Conservation (phyloP, 169 alveolate species). For the Cytauxzoon felis region DNA sequence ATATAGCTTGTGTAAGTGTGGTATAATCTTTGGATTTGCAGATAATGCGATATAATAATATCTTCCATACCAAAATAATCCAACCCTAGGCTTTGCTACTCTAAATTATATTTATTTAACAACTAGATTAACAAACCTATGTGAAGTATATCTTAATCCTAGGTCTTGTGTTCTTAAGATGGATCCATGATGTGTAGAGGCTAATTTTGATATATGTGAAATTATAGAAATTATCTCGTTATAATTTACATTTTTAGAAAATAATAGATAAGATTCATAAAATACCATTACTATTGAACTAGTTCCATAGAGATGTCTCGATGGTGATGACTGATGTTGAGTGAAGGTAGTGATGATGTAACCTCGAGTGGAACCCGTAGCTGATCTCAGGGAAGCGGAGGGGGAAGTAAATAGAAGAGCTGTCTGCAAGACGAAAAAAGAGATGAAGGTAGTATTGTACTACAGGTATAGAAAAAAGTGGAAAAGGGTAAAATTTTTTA, state of each 20-base stretch:
- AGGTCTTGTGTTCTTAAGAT: constrained; percentile 63
- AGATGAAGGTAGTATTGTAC: too few species aligned
- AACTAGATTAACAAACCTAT: constrained; percentile 30
- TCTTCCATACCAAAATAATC: constrained; percentile 75
- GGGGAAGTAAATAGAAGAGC: too few species aligned
- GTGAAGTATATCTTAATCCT: constrained; percentile 59
- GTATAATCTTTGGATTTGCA: constrained; percentile 69
- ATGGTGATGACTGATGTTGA: too few species aligned
- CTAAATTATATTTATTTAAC: background rate
- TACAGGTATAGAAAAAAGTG: too few species aligned
- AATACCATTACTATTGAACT: constrained; percentile 63
- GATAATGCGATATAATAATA: constrained; percentile 72
- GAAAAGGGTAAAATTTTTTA: too few species aligned
- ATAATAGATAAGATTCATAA: constrained; percentile 53
- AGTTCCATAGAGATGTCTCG: too few species aligned
- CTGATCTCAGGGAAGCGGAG: too few species aligned
- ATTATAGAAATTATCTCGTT: constrained; percentile 46
- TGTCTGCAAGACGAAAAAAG: too few species aligned
- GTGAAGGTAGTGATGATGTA: too few species aligned
- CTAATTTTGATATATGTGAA: constrained; percentile 48
- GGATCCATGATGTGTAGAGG: constrained; percentile 50
- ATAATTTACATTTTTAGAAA: constrained; percentile 31
- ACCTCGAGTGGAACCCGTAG: too few species aligned
- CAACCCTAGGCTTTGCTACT: constrained; percentile 73
- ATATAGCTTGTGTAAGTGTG: constrained; percentile 68